Percentiles rank a stretch among this genome's conserved stretches.
Conservation (phyloP, 2,329 filamentous ascomycete genomes). For the Mollisia scopiformis region DNA sequence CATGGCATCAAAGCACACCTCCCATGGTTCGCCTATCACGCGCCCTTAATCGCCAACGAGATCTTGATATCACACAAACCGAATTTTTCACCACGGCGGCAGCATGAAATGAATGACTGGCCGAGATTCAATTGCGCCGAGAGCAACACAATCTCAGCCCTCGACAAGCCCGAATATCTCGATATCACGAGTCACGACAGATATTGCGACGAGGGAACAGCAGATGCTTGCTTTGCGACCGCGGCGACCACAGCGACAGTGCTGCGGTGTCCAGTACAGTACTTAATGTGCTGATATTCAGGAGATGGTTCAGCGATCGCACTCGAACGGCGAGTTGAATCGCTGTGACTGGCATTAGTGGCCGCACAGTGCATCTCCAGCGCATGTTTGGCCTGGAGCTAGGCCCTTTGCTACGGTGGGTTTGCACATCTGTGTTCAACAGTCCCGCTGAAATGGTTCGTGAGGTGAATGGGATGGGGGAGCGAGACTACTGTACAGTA, state of each 20-base stretch:
- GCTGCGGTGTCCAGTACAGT: too few species aligned
- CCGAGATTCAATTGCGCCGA: neutral
- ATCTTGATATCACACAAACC: constrained; percentile 9
- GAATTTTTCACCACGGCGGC: neutral
- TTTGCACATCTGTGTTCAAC: too few species aligned
- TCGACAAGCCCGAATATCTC: neutral
- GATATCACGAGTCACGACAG: neutral
- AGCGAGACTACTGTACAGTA: too few species aligned
- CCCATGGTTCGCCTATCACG: constrained; percentile 7
- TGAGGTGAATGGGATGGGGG: too few species aligned
- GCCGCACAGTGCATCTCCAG: neutral
- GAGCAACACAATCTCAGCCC: neutral
- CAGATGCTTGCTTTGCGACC: neutral
- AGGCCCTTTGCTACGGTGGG: too few species aligned
- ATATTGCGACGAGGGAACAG: neutral
- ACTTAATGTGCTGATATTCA: too few species aligned
- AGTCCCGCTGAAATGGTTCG: too few species aligned
- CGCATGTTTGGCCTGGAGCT: too few species aligned
- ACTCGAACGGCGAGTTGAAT: neutral
- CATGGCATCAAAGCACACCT: neutral
- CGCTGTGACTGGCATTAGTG: too few species aligned
- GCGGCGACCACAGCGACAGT: too few species aligned
- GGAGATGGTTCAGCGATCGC: neutral
- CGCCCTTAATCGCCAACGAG: constrained; percentile 7
- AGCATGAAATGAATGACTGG: neutral